These are phyloP conservation scores for Escovopsis sp. DNA, from an alignment of 2,329 filamentous ascomycete species.

Conservation along the genomic window DNA sequence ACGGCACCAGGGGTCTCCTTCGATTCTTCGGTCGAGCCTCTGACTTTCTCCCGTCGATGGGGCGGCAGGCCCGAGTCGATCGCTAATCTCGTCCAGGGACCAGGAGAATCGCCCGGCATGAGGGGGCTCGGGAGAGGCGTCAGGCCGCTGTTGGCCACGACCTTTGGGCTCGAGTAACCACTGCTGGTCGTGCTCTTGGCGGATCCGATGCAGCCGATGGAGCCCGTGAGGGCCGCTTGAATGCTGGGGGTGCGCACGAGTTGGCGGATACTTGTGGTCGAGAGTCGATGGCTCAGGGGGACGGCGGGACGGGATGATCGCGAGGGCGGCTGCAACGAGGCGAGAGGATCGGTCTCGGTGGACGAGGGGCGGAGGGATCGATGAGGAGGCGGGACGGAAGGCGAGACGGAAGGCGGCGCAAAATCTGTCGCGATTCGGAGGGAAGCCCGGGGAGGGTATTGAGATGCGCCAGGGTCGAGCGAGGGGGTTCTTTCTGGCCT, in stretches of 20 bases:
- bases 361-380: slow-evolving; percentile 19
- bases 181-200: slow-evolving; percentile 45
- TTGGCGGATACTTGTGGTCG: slow-evolving; percentile 26
- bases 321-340: slow-evolving; percentile 1
- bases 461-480: too few relatives aligned
- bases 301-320: slow-evolving; percentile 10
- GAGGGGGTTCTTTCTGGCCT: slow-evolving; percentile 3
- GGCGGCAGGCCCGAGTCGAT: slow-evolving; percentile 30
- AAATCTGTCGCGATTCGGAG: slow-evolving; percentile 26
- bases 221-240: slow-evolving; percentile 38
- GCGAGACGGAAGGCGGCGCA: not conserved
- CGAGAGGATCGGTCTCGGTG: slow-evolving; percentile 19
- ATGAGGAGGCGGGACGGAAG: slow-evolving; percentile 8
- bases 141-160: slow-evolving; percentile 62
- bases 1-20: slow-evolving; percentile 35
- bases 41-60: slow-evolving; percentile 11
- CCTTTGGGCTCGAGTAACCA: slow-evolving; percentile 50
- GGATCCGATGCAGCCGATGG: slow-evolving; percentile 24
- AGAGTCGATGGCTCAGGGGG: slow-evolving; percentile 16
- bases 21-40: slow-evolving; percentile 18
- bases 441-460: too few relatives aligned
- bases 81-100: slow-evolving; percentile 46
- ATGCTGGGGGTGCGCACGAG: slow-evolving; percentile 47
- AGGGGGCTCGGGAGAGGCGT: slow-evolving; percentile 69
- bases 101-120: slow-evolving; percentile 48